These are phyloP conservation scores for Penicillium lagena DNA, from an alignment of 495 filamentous ascomycete species.

Conservation along the genomic window DNA sequence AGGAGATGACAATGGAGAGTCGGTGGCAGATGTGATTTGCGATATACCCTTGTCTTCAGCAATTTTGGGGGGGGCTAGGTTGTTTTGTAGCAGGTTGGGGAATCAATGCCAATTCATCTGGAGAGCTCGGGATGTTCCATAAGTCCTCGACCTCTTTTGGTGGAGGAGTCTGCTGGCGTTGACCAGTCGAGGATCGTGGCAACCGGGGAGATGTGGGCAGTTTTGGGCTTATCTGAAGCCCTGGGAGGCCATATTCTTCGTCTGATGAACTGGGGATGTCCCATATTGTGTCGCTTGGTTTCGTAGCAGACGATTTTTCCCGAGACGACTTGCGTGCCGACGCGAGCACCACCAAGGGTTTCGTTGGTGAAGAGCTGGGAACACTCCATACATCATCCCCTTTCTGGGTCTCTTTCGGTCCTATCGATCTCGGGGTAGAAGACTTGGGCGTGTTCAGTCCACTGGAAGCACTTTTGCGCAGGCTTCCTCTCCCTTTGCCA, in stretches of 20 bases:
- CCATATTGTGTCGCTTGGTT: too few species aligned
- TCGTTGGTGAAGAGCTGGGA: slow-evolving; percentile 19
- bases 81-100: slow-evolving; percentile 6
- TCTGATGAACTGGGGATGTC: too few species aligned
- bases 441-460: slow-evolving; percentile 2
- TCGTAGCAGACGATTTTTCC: too few species aligned
- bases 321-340: too few species aligned
- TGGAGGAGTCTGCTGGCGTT: background rate
- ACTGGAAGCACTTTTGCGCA: background rate
- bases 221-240: too few species aligned
- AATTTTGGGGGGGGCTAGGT: too few species aligned
- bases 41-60: background rate
- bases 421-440: slow-evolving; percentile 1
- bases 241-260: too few species aligned
- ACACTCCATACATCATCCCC: slow-evolving; percentile 13
- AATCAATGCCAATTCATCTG: slow-evolving; percentile 22
- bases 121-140: slow-evolving; percentile 11
- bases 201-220: too few species aligned
- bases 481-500: background rate
- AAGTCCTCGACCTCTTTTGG: background rate
- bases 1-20: slow-evolving; percentile 40
- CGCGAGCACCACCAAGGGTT: too few species aligned
- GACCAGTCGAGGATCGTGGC: too few species aligned
- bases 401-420: background rate
- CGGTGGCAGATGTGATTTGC: slow-evolving; percentile 8